Evolutionary conservation across 345 rosid genomes (phyloP), one percentile per base, ranked within the genome.

Genomic region (Sapria himalayana): DNA sequence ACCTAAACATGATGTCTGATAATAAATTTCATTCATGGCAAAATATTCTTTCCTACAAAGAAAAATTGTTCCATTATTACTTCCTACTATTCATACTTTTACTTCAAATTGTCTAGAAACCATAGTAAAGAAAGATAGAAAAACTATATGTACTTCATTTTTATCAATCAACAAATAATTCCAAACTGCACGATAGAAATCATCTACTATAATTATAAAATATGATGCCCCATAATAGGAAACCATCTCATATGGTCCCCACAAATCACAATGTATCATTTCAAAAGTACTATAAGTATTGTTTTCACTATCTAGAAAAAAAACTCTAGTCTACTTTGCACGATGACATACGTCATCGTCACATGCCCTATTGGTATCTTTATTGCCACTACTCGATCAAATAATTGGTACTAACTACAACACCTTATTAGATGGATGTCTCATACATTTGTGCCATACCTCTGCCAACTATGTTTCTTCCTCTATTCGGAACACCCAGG

Each of bases 231-330:
- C 43, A 37, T 22, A 45, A 0, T 29, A 5, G 17, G 45, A 4
- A 0, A 29, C 4, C 1, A 15, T n/a, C 8, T 8, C 3, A 29
- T 49, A 41, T 3, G 55, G 21, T 4, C 54, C 46, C 50, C 58
- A 58, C 2, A 59, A 25, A 31, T 59, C 46, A 37, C 40, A 59
- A 48, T 59, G 59, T 1, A 53, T 50, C 7, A 54, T 3, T 1
- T 45, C 37, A 50, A 55, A 55, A 19, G 1, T 4, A 1, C 25
- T 16, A 0, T 3, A 21, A 1, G 53, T 34, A 36, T 60, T 60
- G 33, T 29, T 48, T 0, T 10, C 10, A 43, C 46, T 52, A 25
- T 5, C 0, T 2, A 8, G 3, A 31, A 52, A 59, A 0, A n/a
- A n/a, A 14, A 7, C 1, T 25, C 13, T 8, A 2, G 25, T 25